Base-by-base conservation (phyloP, 164 flowering plant genomes). In the Taxillus chinensis region DNA sequence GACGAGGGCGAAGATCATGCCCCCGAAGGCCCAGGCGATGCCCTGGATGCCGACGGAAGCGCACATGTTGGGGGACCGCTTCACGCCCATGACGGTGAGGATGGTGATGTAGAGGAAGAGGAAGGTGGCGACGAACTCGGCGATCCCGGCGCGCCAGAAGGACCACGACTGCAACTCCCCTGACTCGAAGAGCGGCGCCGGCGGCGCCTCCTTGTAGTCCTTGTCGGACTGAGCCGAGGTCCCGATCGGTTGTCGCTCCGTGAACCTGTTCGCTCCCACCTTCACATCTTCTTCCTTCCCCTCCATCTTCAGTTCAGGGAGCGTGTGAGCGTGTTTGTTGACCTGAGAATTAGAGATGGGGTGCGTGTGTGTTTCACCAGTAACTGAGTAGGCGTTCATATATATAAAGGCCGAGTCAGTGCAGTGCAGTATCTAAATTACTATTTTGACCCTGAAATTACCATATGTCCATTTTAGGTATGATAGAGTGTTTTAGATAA, bases 21-120 rank as follows among this genome's bases (percentile, higher is more conserved):
- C 87, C 7, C 87, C 87, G 66, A 81, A 83, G 46, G 87, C 85
- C 87, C 87, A 83, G 61, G 87, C 85, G 60, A 83, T 80, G 3
- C 85, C 87, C 46, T 81, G 86, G 61, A 82, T 74, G 43, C 88
- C 88, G 39, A 82, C 89, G 12, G 80, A 14, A 45, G 79, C 73
- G 70, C 86, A 84, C 71, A 50, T 82, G 78, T 48, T 77, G 5
- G 67, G 68, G 0, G 80, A 16, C 54, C 70, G 69, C 2, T 14
- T 13, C 37, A 78, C 77, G 43, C 86, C 89, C 86, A 84, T 82
- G 3, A 82, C 86, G 17, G 89, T 84, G 54, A 84, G 62, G 39
- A 84, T 48, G 45, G 80, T 77, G 73, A 84, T 72, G 79, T 84
- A 84, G 17, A 82, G 76, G 74, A 82, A 84, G 10, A 84, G 67